These are phyloP conservation scores for Berberis vulgaris DNA, from an alignment of 164 flowering plant genomes.

Conservation along the genomic window DNA sequence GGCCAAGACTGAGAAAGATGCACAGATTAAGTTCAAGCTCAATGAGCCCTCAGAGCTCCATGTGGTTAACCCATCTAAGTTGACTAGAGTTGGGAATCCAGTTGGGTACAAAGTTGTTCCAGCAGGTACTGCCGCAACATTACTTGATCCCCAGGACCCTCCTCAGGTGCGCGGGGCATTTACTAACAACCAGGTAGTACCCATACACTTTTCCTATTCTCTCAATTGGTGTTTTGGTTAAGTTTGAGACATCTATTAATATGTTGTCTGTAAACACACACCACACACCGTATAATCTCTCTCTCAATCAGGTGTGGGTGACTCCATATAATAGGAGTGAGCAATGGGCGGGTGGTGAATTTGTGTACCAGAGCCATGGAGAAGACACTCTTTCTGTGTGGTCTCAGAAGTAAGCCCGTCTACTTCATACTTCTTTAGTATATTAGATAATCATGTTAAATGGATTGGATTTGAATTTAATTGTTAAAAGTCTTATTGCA, in stretches of 20 bases:
- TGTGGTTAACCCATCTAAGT: slow-evolving; percentile 54
- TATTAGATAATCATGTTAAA: neutral
- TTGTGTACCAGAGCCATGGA: slow-evolving; percentile 73
- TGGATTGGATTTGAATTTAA: neutral
- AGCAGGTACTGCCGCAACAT: slow-evolving; percentile 64
- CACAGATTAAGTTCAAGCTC: slow-evolving; percentile 56
- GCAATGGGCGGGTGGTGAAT: slow-evolving; percentile 85
- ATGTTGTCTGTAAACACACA: too few relatives aligned
- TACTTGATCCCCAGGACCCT: slow-evolving; percentile 69
- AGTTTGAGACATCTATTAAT: too few relatives aligned
- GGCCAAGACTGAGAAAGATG: slow-evolving; percentile 82
- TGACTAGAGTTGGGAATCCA: slow-evolving; percentile 69
- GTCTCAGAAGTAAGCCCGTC: slow-evolving; percentile 59
- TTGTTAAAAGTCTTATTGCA: too few relatives aligned
- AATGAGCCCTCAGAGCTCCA: slow-evolving; percentile 78
- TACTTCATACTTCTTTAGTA: neutral
- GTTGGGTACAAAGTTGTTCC: slow-evolving; percentile 83
- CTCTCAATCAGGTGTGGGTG: slow-evolving; percentile 53
- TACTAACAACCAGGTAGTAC: slow-evolving; percentile 60
- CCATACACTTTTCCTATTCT: neutral
- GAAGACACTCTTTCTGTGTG: slow-evolving; percentile 78
- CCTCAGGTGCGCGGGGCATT: slow-evolving; percentile 74
- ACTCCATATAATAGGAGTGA: slow-evolving; percentile 71
- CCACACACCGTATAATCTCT: too few relatives aligned
- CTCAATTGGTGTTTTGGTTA: too few relatives aligned